Conservation (phyloP, 2,329 filamentous ascomycete species). For the Aureobasidium sp. region DNA sequence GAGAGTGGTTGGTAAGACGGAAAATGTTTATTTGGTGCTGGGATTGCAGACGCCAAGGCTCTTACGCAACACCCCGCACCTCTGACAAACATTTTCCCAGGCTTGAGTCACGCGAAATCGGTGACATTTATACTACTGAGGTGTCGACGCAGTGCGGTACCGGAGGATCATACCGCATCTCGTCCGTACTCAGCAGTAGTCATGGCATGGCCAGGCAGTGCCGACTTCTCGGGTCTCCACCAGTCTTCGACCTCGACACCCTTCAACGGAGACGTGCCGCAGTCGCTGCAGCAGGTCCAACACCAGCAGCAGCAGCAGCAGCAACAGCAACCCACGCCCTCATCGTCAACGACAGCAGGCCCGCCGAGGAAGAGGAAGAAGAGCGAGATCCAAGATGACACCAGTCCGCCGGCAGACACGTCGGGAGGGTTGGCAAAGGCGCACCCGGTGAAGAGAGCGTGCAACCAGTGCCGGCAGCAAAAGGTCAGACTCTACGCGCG, state of each 20-base stretch:
- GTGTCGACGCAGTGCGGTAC: conserved; percentile 3
- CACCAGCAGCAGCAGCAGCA: conserved; percentile 9
- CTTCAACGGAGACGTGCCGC: not conserved
- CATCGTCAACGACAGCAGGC: conserved; percentile 11
- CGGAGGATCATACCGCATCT: conserved; percentile 7
- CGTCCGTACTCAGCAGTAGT: not conserved
- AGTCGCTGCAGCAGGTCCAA: conserved; percentile 1
- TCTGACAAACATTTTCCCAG: not conserved
- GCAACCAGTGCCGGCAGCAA: conserved; percentile 79
- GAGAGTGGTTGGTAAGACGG: not conserved
- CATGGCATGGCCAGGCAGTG: conserved; percentile 12
- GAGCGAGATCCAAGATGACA: conserved; percentile 16
- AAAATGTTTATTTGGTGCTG: no score
- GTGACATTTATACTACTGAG: conserved; percentile 7
- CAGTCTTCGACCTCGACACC: conserved; percentile 9
- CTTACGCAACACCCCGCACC: not conserved
- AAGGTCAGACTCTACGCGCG: conserved; percentile 50
- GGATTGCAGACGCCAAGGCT: not conserved
- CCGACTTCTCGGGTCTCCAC: conserved; percentile 14
- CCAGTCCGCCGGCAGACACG: conserved; percentile 4
- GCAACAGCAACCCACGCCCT: conserved; percentile 3
- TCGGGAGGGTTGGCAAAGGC: conserved; percentile 30
- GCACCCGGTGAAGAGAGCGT: conserved; percentile 64
- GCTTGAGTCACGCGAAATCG: conserved; percentile 13
- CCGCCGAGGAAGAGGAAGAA: conserved; percentile 18